Percentiles rank a stretch among this genome's conserved stretches.
Evolutionary conservation across 2,329 filamentous ascomycete species (phyloP).

Genomic region (Myriosclerotinia scirpicola): DNA sequence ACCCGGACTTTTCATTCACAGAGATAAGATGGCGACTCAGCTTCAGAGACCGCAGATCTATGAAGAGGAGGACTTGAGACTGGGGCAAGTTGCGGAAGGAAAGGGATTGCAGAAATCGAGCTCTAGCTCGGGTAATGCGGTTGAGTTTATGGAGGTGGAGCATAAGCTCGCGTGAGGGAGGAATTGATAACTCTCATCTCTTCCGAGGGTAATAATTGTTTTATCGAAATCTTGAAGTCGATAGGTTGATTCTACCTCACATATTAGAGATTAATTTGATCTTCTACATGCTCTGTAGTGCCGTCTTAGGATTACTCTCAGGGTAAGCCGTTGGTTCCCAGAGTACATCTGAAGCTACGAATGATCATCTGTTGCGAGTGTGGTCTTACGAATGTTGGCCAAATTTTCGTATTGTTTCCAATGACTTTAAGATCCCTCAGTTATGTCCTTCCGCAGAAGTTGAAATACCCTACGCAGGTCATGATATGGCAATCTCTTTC

Average conservation of each 20-base stretch:
- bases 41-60: constrained; percentile 29
- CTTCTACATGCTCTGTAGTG: no score
- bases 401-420: no score
- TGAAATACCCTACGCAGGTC: not conserved
- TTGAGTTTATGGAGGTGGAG: constrained; percentile 6
- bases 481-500: not conserved
- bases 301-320: no score
- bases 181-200: not conserved
- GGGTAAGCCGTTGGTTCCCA: no score
- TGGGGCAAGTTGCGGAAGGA: constrained; percentile 24
- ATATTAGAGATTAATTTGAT: no score
- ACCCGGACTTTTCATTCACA: constrained; percentile 30
- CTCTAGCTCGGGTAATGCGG: not conserved
- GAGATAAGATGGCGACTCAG: constrained; percentile 31
- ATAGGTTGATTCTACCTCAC: no score
- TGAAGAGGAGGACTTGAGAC: constrained; percentile 30
- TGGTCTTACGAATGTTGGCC: no score
- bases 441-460: constrained; percentile 5
- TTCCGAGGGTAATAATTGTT: no score
- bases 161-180: not conserved
- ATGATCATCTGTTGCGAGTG: no score
- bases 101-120: not conserved
- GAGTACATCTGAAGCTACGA: no score
- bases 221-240: no score
- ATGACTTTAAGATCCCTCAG: no score